Percentiles rank a stretch among this genome's conserved stretches.
Conservation (phyloP, 352 stramenopile genomes). For the Vaucheria bursata region DNA sequence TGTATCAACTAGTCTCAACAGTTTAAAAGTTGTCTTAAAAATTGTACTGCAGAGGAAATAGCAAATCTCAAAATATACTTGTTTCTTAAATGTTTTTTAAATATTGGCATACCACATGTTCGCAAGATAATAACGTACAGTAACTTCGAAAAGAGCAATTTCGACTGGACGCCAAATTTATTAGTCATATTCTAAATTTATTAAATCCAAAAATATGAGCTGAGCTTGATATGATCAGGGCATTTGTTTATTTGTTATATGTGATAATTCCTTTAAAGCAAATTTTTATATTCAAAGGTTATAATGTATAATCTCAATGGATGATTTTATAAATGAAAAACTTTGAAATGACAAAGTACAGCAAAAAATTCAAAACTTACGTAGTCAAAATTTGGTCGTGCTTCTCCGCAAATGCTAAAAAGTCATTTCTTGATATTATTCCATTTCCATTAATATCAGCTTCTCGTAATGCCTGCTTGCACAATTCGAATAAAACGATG, state of each 20-base stretch:
- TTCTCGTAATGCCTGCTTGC: not conserved
- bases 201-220: not conserved
- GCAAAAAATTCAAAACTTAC: constrained; percentile 2
- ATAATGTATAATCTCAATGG: not conserved
- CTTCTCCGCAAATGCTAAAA: not conserved
- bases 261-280: not conserved
- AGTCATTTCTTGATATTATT: not conserved
- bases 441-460: not conserved
- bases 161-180: too few relatives aligned
- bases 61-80: too few relatives aligned
- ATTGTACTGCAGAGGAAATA: too few relatives aligned
- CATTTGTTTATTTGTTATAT: not conserved
- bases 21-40: too few relatives aligned
- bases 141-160: too few relatives aligned
- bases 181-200: too few relatives aligned
- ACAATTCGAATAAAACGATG: too few relatives aligned
- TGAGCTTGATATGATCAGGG: not conserved
- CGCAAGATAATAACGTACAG: too few relatives aligned
- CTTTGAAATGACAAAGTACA: not conserved
- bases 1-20: too few relatives aligned
- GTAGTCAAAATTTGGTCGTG: not conserved
- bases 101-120: too few relatives aligned
- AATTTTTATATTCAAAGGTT: not conserved
- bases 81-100: too few relatives aligned
- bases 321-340: not conserved